Percentiles rank a stretch among this genome's conserved stretches.
Conservation (phyloP, 2,329 filamentous ascomycete genomes). For the Cladosporium cucumerinum region DNA sequence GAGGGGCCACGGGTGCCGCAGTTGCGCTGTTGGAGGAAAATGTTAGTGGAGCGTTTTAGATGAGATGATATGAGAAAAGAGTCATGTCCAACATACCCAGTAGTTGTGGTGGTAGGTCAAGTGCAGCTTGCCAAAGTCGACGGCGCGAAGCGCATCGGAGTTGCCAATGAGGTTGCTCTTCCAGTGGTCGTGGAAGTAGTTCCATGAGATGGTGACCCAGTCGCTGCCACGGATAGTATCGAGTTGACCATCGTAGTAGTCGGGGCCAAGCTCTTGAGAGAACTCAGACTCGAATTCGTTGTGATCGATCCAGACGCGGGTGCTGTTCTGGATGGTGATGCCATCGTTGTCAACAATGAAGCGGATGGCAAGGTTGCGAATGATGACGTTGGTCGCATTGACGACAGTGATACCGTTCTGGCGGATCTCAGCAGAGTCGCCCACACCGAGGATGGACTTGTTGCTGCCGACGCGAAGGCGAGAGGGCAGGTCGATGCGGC, state of each 20-base stretch:
- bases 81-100: constrained; percentile 26
- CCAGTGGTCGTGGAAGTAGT: constrained; percentile 51
- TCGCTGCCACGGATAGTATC: constrained; percentile 47
- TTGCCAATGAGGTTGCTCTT: constrained; percentile 46
- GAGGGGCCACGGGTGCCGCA: constrained; percentile 48
- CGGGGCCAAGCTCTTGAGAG: constrained; percentile 23
- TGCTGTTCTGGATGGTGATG: constrained; percentile 46
- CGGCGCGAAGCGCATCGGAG: constrained; percentile 38
- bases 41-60: not conserved
- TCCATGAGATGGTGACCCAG: constrained; percentile 48
- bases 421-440: constrained; percentile 36
- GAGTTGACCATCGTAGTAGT: constrained; percentile 42
- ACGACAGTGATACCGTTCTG: constrained; percentile 38
- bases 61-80: not conserved
- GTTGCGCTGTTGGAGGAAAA: constrained; percentile 33
- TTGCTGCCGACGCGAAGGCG: constrained; percentile 47
- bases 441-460: constrained; percentile 43
- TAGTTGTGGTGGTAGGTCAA: constrained; percentile 52
- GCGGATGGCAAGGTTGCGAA: constrained; percentile 39
- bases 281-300: constrained; percentile 48
- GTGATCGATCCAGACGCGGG: constrained; percentile 49
- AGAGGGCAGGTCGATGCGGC: constrained; percentile 41
- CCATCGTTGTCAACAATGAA: constrained; percentile 42
- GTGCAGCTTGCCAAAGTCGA: constrained; percentile 46
- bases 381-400: constrained; percentile 40